Percentiles rank a stretch among this genome's conserved stretches.
phyloP scores from a whole-genome alignment of 371 early-diverging fungal genomes.

The Blyttiomyces sp. region DNA sequence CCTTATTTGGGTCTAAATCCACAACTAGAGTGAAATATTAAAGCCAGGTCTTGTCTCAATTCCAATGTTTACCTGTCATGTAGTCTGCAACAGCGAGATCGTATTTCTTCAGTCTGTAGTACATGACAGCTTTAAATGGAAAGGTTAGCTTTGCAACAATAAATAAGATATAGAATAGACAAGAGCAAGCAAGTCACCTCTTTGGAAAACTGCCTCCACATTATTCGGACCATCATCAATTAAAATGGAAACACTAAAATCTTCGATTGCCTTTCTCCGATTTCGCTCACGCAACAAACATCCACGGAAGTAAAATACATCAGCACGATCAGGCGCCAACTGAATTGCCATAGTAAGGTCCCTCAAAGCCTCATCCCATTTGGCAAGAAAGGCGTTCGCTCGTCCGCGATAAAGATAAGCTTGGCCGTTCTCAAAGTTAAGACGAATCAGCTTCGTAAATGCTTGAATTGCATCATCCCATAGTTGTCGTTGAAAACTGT shows the following conservation, averaged over 20 bases:
- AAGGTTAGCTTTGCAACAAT: background rate
- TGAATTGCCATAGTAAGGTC: slow-evolving; percentile 45
- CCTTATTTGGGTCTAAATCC: slow-evolving; percentile 37
- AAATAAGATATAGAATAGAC: background rate
- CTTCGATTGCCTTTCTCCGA: slow-evolving; percentile 41
- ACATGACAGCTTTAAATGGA: slow-evolving; percentile 29
- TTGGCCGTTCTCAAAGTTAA: slow-evolving; percentile 35
- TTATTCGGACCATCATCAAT: slow-evolving; percentile 38
- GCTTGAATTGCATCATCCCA: slow-evolving; percentile 48
- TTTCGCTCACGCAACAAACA: slow-evolving; percentile 44
- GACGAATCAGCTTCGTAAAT: slow-evolving; percentile 36
- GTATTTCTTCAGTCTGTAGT: slow-evolving; percentile 39
- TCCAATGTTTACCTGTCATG: slow-evolving; percentile 21
- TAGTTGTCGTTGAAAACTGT: slow-evolving; percentile 44
- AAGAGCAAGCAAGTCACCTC: slow-evolving; percentile 23
- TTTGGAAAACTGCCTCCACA: slow-evolving; percentile 38
- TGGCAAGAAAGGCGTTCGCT: slow-evolving; percentile 36
- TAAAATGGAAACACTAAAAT: slow-evolving; percentile 44
- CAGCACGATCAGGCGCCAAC: slow-evolving; percentile 37
- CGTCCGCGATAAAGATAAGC: slow-evolving; percentile 37
- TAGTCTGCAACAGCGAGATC: slow-evolving; percentile 45
- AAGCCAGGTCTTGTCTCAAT: background rate
- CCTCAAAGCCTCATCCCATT: slow-evolving; percentile 44
- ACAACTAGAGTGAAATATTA: slow-evolving; percentile 27
- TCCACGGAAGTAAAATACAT: slow-evolving; percentile 42